Base-by-base conservation (phyloP, 2,329 filamentous ascomycete species). In the Ilyonectria destructans region DNA sequence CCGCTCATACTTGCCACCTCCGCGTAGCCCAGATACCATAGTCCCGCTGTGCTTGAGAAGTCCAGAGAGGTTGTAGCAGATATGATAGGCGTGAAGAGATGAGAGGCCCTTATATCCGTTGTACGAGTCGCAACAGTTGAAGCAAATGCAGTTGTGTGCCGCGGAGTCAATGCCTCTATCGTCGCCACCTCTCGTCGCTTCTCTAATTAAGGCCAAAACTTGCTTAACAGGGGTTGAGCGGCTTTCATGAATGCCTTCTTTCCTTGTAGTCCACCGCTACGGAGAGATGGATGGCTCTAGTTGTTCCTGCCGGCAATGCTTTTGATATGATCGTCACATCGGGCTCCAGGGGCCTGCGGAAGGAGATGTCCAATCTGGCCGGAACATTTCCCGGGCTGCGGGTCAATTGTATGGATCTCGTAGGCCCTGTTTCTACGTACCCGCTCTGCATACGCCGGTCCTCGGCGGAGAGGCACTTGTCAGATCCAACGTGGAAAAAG, bases 331-430 rank as follows among this genome's bases (percentile, higher is more conserved):
- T 48, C 19, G 26, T 48, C 45, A 48, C 21, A 4, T 15, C 45
- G 4, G 45, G 45, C 21, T 48, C 45, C 10, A 48, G 12, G 19
- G 45, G 21, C 4, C 4, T 26, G 45, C 45, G 21, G 10, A 48
- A 48, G 4, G 45, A 21, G 10, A 43, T 57, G 6, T 40, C 35
- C 23, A 23, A 57, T n/a, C 19, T 57, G 19, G 21, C 54, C 3
- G 54, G 35, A 21, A 6, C 54, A 12, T 40, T 57, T n/a, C 26
- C 2, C 21, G 19, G 31, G 3, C 35, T 29, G 5, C 1, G 5
- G 21, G 35, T 35, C 33, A 57, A 57, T 21, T 57, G 35, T 21
- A 40, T 45, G 54, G 54, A 40, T 17, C 21, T 57, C 26, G 54
- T 21, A 3, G 54, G 23, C 54, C 19, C 54, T 8, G 21, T 48